These are phyloP conservation scores for Paraphaeosphaeria minitans DNA, from an alignment of 2,329 filamentous ascomycete species.

Conservation along the genomic window DNA sequence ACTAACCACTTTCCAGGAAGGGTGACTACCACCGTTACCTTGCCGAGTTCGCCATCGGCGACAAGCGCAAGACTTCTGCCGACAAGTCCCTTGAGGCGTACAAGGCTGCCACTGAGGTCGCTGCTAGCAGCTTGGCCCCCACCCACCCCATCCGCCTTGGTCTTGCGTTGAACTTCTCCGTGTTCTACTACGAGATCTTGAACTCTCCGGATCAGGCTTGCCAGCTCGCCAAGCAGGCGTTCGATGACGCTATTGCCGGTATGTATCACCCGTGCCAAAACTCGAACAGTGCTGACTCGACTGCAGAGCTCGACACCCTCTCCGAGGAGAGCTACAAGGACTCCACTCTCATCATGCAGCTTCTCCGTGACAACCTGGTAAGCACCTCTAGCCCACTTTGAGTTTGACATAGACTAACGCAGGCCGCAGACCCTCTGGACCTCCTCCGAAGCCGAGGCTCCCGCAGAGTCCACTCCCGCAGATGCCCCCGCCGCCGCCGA, in stretches of 20 bases:
- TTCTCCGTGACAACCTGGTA: slow-evolving; percentile 94
- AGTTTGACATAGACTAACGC: slow-evolving; percentile 30
- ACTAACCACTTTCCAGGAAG: slow-evolving; percentile 70
- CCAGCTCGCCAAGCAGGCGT: slow-evolving; percentile 95
- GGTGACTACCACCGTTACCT: slow-evolving; percentile 99
- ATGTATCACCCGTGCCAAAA: slow-evolving; percentile 37
- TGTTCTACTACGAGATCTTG: slow-evolving; percentile 99
- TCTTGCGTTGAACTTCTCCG: slow-evolving; percentile 93
- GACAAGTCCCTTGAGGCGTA: slow-evolving; percentile 96
- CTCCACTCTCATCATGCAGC: slow-evolving; percentile 98
- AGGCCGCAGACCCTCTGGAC: slow-evolving; percentile 88
- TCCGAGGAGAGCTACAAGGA: slow-evolving; percentile 99
- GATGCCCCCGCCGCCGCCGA: slow-evolving; percentile 64
- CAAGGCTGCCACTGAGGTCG: slow-evolving; percentile 91
- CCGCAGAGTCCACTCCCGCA: slow-evolving; percentile 60
- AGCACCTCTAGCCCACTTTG: slow-evolving; percentile 19
- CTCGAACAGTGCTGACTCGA: slow-evolving; percentile 22
- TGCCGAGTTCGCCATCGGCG: slow-evolving; percentile 92
- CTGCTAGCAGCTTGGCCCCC: slow-evolving; percentile 84
- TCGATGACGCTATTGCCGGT: slow-evolving; percentile 94
- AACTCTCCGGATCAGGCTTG: slow-evolving; percentile 98
- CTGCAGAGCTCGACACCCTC: slow-evolving; percentile 86
- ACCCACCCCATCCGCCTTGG: slow-evolving; percentile 93
- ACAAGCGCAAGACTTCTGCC: slow-evolving; percentile 93
- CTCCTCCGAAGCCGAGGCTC: slow-evolving; percentile 92